phyloP scores from a whole-genome alignment of 257 asterid species.

The Echium plantagineum region DNA sequence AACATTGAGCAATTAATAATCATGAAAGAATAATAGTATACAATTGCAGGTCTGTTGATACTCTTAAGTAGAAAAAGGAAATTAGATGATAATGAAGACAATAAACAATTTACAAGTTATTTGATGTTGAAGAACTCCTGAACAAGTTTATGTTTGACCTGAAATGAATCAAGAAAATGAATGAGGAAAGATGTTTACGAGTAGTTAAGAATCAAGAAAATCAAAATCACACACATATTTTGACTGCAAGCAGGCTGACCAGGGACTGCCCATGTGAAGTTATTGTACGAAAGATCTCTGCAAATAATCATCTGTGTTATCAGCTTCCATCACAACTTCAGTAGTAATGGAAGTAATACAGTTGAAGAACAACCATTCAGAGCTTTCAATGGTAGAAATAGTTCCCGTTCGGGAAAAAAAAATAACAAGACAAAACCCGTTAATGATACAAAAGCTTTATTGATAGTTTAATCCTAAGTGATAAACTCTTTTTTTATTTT shows the following conservation, averaged over 20 bases:
- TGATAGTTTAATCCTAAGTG: no score
- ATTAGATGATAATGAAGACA: conserved; percentile 1
- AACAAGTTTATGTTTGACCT: conserved; percentile 63
- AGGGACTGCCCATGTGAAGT: conserved; percentile 66
- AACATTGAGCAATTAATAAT: conserved; percentile 14
- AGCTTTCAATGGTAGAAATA: no score
- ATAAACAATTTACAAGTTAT: conserved; percentile 40
- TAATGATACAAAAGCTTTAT: no score
- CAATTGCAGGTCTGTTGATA: background rate
- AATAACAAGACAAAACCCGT: no score
- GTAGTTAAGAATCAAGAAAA: conserved; percentile 6
- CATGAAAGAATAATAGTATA: background rate
- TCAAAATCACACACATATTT: conserved; percentile 32
- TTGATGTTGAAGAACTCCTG: conserved; percentile 49
- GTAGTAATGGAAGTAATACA: background rate
- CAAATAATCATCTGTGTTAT: conserved; percentile 11
- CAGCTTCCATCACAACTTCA: conserved; percentile 13
- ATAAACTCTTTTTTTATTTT: no score
- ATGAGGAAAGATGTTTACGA: conserved; percentile 2
- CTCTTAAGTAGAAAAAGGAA: background rate
- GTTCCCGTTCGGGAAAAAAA: no score
- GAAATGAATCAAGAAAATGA: conserved; percentile 8
- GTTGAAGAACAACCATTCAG: conserved; percentile 4
- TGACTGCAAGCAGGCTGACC: conserved; percentile 54
- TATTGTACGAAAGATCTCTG: conserved; percentile 90